Percentiles rank a stretch among this genome's conserved stretches.
Conservation (phyloP, 345 rosid genomes). For the Gossypium arboreum region DNA sequence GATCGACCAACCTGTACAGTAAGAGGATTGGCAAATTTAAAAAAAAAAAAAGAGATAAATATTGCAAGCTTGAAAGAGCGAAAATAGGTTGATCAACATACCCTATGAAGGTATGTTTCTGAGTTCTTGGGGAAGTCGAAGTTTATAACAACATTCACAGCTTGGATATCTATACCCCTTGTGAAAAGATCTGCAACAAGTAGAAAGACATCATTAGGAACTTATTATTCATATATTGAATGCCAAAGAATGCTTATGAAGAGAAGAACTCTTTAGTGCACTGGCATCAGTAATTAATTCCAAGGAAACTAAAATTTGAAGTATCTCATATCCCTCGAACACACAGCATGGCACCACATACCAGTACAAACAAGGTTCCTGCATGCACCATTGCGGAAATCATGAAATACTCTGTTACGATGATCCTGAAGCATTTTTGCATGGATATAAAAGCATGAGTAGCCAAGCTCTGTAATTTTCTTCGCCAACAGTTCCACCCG, state of each 20-base stretch:
- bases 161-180: conserved; percentile 99
- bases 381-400: conserved; percentile 99
- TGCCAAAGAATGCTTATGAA: background rate
- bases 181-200: conserved; percentile 81
- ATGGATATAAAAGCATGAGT: conserved; percentile 97
- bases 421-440: conserved; percentile 99
- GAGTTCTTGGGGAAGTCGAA: conserved; percentile 96
- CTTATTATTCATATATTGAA: conserved; percentile 2
- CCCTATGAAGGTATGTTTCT: conserved; percentile 99
- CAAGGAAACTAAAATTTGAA: background rate
- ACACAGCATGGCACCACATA: conserved; percentile 24
- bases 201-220: conserved; percentile 14
- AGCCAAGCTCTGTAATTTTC: conserved; percentile 99
- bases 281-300: background rate
- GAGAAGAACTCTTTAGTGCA: background rate
- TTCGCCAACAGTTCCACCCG: conserved; percentile 96
- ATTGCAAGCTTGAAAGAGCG: background rate
- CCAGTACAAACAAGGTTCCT: conserved; percentile 99
- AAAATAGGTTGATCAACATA: conserved; percentile 27
- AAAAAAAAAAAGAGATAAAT: background rate
- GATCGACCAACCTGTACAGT: conserved; percentile 85
- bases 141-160: conserved; percentile 96
- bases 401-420: conserved; percentile 98
- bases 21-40: background rate
- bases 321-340: background rate